A percentile compares a stretch with the other conserved stretches of the same genome.
Conservation (phyloP, 2,329 filamentous ascomycete genomes). For the Cladophialophora carrionii region DNA sequence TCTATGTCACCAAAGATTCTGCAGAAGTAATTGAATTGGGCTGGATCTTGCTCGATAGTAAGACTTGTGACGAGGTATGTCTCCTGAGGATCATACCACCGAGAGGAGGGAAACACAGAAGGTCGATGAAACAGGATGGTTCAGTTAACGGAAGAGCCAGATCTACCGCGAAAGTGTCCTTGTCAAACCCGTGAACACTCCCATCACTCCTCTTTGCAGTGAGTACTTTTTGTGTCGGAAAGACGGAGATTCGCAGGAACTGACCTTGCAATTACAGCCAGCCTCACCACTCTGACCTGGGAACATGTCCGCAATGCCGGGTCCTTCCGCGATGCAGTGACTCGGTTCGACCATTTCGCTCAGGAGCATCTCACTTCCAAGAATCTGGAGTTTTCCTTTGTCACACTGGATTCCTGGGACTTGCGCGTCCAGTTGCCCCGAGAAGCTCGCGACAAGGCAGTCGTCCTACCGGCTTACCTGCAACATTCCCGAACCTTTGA, state of each 20-base stretch:
- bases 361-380: conserved; percentile 87
- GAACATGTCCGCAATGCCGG: conserved; percentile 98
- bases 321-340: conserved; percentile 94
- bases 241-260: conserved; percentile 28
- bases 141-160: conserved; percentile 54
- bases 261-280: conserved; percentile 62
- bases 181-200: conserved; percentile 97
- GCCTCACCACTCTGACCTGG: conserved; percentile 96
- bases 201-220: conserved; percentile 98
- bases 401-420: conserved; percentile 98
- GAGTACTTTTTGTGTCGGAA: conserved; percentile 56
- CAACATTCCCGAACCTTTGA: conserved; percentile 98
- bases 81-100: conserved; percentile 28
- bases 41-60: conserved; percentile 93
- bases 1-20: conserved; percentile 99
- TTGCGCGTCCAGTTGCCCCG: conserved; percentile 95
- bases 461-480: conserved; percentile 92
- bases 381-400: conserved; percentile 96
- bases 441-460: conserved; percentile 96
- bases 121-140: background rate
- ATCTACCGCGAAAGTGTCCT: conserved; percentile 93
- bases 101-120: conserved; percentile 16
- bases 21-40: conserved; percentile 99
- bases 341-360: conserved; percentile 90
- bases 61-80: conserved; percentile 87